phyloP scores from a whole-genome alignment of 2,329 filamentous ascomycete species.

The Tolypocladium endophyticum region DNA sequence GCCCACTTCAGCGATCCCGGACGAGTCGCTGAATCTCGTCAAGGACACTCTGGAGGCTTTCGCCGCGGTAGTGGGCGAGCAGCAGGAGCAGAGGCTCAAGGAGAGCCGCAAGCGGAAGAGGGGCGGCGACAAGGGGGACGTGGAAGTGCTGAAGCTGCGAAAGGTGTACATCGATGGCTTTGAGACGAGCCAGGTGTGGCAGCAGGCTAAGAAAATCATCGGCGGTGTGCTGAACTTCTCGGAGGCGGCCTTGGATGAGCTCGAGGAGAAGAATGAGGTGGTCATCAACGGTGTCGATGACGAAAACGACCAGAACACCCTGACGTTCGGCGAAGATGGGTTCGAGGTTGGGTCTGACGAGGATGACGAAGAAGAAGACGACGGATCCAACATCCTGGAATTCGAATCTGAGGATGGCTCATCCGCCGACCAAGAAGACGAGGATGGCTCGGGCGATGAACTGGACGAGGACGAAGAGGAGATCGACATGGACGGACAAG shows the following conservation, averaged over 20 bases:
- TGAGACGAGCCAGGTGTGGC: slow-evolving; percentile 82
- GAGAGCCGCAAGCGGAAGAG: slow-evolving; percentile 72
- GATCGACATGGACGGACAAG: slow-evolving; percentile 21
- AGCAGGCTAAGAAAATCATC: slow-evolving; percentile 80
- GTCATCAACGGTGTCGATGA: slow-evolving; percentile 13
- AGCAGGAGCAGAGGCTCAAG: slow-evolving; percentile 59
- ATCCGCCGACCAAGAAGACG: slow-evolving; percentile 17
- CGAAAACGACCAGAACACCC: slow-evolving; percentile 17
- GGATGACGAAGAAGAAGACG: slow-evolving; percentile 15
- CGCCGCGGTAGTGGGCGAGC: slow-evolving; percentile 60
- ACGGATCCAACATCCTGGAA: slow-evolving; percentile 17
- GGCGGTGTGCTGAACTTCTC: slow-evolving; percentile 41
- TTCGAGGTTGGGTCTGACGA: slow-evolving; percentile 20
- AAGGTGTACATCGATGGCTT: slow-evolving; percentile 84
- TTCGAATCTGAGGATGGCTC: slow-evolving; percentile 7
- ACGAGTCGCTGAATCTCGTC: slow-evolving; percentile 61
- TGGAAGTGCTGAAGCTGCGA: slow-evolving; percentile 60
- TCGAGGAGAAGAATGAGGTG: slow-evolving; percentile 41
- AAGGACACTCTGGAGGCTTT: slow-evolving; percentile 73
- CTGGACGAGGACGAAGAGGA: slow-evolving; percentile 18
- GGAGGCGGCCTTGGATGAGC: slow-evolving; percentile 32
- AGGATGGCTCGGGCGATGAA: slow-evolving; percentile 23
- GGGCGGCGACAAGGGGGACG: slow-evolving; percentile 31
- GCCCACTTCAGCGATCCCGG: slow-evolving; percentile 55
- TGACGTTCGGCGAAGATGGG: slow-evolving; percentile 17